Percentiles rank a stretch among this genome's conserved stretches.
phyloP scores from a whole-genome alignment of 192 early-diverging fungal genomes.

The Coemansia sp. region DNA sequence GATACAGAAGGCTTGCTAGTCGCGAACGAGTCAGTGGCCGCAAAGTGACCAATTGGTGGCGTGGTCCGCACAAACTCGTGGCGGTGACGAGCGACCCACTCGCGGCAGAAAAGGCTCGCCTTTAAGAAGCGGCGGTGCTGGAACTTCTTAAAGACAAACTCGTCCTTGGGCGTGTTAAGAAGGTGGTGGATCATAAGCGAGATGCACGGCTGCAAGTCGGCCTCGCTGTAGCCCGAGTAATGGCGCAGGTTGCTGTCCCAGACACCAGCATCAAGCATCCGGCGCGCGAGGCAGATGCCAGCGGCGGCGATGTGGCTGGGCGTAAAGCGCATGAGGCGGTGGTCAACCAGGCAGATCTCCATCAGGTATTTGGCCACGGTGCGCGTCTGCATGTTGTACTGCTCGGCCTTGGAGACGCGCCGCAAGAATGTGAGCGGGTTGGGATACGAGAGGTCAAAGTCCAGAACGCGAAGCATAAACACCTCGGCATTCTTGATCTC shows the following conservation, averaged over 20 bases:
- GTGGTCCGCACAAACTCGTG: slow-evolving; percentile 20
- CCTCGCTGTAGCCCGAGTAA: slow-evolving; percentile 78
- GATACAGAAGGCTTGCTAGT: background rate
- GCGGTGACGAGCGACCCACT: slow-evolving; percentile 66
- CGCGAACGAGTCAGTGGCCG: background rate
- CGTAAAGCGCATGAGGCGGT: slow-evolving; percentile 65
- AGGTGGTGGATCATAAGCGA: slow-evolving; percentile 74
- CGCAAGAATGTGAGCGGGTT: slow-evolving; percentile 91
- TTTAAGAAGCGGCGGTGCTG: slow-evolving; percentile 73
- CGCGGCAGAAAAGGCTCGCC: slow-evolving; percentile 74
- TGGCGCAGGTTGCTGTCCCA: slow-evolving; percentile 78
- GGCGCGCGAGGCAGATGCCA: slow-evolving; percentile 72
- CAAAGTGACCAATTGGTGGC: slow-evolving; percentile 27
- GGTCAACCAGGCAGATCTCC: slow-evolving; percentile 89
- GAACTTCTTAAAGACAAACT: slow-evolving; percentile 85
- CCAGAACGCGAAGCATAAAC: slow-evolving; percentile 82
- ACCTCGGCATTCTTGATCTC: slow-evolving; percentile 92
- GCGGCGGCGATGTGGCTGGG: slow-evolving; percentile 80
- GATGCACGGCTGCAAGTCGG: slow-evolving; percentile 61
- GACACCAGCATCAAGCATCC: slow-evolving; percentile 67
- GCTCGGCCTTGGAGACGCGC: slow-evolving; percentile 81
- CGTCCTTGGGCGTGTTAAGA: slow-evolving; percentile 49
- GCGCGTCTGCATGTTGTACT: slow-evolving; percentile 86
- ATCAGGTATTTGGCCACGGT: slow-evolving; percentile 94
- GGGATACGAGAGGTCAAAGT: slow-evolving; percentile 85